A percentile compares a stretch with the other conserved stretches of the same genome.
Evolutionary conservation across 352 stramenopile genomes (phyloP).

Genomic region (Globisporangium sylvaticum): DNA sequence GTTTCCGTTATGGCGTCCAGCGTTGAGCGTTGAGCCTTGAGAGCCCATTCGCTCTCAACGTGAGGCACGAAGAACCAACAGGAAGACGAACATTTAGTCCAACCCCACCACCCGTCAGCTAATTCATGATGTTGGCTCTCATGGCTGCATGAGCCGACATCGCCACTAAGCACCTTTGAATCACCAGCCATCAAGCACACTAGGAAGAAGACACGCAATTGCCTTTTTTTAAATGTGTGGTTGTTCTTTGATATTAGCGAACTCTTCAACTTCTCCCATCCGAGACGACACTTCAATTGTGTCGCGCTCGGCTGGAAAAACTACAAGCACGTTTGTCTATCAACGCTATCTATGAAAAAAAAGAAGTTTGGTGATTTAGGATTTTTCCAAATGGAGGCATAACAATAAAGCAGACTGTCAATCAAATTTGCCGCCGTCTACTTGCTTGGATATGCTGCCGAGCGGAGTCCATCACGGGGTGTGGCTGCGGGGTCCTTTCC

Average conservation of each 20-base stretch:
- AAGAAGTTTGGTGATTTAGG: neutral
- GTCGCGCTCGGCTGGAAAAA: neutral
- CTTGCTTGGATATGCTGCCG: conserved; percentile 1
- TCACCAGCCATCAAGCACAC: too few species aligned
- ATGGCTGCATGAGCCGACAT: too few species aligned
- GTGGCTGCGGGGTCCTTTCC: neutral
- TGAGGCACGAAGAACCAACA: too few species aligned
- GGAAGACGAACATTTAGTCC: too few species aligned
- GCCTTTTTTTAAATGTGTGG: neutral
- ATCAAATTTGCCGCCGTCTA: conserved; percentile 13
- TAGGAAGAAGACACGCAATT: too few species aligned
- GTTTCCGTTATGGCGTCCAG: neutral
- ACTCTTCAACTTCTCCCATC: neutral
- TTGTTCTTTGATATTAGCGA: conserved; percentile 8
- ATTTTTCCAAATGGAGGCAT: neutral
- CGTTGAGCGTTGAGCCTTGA: too few species aligned
- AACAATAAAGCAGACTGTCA: neutral
- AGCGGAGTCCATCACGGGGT: neutral
- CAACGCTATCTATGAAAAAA: conserved; percentile 16
- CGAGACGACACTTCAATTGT: conserved; percentile 6
- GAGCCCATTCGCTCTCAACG: too few species aligned
- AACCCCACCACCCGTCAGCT: too few species aligned
- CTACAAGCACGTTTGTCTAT: neutral
- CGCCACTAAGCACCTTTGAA: too few species aligned
- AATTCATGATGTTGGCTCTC: too few species aligned